Conservation (phyloP, 1,284 basidiomycete genomes). For the Exobasidium cylindrosporum region DNA sequence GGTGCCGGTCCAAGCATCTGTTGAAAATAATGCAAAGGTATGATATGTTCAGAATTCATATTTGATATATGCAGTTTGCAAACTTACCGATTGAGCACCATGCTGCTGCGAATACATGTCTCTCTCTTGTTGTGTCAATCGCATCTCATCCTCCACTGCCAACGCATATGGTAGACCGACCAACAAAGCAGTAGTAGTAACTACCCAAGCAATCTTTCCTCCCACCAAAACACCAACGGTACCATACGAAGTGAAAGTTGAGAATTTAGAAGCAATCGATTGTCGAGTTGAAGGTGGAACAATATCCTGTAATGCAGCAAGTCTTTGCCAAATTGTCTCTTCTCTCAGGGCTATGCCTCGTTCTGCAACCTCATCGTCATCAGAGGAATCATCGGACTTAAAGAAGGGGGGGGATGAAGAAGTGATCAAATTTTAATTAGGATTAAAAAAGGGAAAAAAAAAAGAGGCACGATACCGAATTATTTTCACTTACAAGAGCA, state of each 20-base stretch:
- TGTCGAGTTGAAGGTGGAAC: constrained; percentile 85
- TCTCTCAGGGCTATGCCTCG: constrained; percentile 36
- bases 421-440: background rate
- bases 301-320: constrained; percentile 90
- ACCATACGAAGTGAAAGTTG: constrained; percentile 64
- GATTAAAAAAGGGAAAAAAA: background rate
- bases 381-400: constrained; percentile 3
- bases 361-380: constrained; percentile 31
- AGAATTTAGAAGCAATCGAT: constrained; percentile 66
- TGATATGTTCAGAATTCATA: too few relatives aligned
- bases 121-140: constrained; percentile 89
- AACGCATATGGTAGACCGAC: constrained; percentile 89
- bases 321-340: constrained; percentile 83
- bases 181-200: constrained; percentile 87
- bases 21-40: too few relatives aligned
- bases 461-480: background rate
- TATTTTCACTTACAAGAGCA: background rate
- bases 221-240: constrained; percentile 66
- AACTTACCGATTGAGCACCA: constrained; percentile 78
- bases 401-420: background rate
- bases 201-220: constrained; percentile 88
- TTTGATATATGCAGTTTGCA: too few relatives aligned
- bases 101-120: constrained; percentile 90
- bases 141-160: constrained; percentile 90
- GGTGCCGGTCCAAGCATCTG: constrained; percentile 30